These are phyloP conservation scores for Yamagishiella unicocca DNA, from an alignment of 139 green algal genomes.

Conservation along the genomic window DNA sequence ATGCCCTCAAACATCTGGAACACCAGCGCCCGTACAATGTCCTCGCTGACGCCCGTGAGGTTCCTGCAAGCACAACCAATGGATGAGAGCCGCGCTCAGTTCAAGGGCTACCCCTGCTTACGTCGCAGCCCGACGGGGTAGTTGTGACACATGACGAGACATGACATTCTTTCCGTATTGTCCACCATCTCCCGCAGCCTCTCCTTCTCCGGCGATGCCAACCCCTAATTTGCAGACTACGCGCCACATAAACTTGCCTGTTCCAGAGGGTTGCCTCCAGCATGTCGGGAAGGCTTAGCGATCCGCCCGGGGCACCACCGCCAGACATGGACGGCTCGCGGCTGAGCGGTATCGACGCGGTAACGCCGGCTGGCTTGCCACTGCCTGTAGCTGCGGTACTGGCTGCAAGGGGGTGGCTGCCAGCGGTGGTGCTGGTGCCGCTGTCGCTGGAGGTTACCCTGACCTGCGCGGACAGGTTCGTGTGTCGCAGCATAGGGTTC, in stretches of 20 bases:
- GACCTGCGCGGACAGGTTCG: constrained; percentile 17
- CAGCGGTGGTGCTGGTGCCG: background rate
- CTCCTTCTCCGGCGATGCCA: too few relatives aligned
- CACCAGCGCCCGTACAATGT: constrained; percentile 94
- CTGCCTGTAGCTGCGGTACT: background rate
- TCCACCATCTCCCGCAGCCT: too few relatives aligned
- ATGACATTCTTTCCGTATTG: too few relatives aligned
- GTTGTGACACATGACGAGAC: too few relatives aligned
- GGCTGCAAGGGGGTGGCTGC: background rate
- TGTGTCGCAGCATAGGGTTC: too few relatives aligned
- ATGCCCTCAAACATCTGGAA: constrained; percentile 88
- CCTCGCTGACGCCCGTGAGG: constrained; percentile 84
- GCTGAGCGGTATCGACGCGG: background rate
- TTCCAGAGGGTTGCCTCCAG: constrained; percentile 94
- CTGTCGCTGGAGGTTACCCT: background rate
- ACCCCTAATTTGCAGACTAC: too few relatives aligned
- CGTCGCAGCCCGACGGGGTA: too few relatives aligned
- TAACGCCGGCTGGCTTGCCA: constrained; percentile 4
- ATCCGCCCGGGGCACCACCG: background rate
- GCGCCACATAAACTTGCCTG: too few relatives aligned
- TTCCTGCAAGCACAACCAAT: too few relatives aligned
- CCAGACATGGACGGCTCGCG: constrained; percentile 29
- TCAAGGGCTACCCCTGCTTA: too few relatives aligned
- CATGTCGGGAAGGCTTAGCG: constrained; percentile 69
- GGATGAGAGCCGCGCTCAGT: too few relatives aligned